These are phyloP conservation scores for Leptographium flavum DNA, from an alignment of 2,329 filamentous ascomycete species.

Conservation along the genomic window DNA sequence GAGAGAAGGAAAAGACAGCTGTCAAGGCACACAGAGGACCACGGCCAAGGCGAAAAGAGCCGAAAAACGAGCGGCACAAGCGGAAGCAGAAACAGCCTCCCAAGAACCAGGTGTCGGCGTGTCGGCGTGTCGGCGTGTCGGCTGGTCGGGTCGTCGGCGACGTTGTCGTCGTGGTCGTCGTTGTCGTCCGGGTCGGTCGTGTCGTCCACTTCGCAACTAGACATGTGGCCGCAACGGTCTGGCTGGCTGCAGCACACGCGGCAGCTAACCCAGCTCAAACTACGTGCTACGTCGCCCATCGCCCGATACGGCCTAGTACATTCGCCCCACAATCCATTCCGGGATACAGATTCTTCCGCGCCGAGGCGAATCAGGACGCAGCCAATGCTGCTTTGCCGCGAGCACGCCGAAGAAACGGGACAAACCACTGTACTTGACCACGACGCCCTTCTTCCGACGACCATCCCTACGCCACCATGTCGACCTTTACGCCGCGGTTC, in stretches of 20 bases:
- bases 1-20: not conserved
- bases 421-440: not conserved
- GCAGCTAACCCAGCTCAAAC: not conserved
- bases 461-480: conserved; percentile 34
- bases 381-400: not conserved
- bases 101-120: too few species aligned
- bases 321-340: too few species aligned
- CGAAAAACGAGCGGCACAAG: not conserved
- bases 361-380: conserved; percentile 1
- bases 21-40: conserved; percentile 3
- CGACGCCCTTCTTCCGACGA: not conserved
- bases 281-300: not conserved
- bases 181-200: too few species aligned
- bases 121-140: too few species aligned
- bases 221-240: too few species aligned
- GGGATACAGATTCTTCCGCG: not conserved
- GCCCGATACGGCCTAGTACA: too few species aligned
- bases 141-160: too few species aligned
- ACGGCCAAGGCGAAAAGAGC: conserved; percentile 7
- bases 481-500: conserved; percentile 55
- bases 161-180: too few species aligned
- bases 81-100: not conserved
- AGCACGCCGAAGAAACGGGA: not conserved
- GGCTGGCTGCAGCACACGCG: too few species aligned
- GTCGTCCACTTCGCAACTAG: too few species aligned